A percentile compares a stretch with the other conserved stretches of the same genome.
phyloP scores from a whole-genome alignment of 169 alveolate species.

The Eimeria acervulina region DNA sequence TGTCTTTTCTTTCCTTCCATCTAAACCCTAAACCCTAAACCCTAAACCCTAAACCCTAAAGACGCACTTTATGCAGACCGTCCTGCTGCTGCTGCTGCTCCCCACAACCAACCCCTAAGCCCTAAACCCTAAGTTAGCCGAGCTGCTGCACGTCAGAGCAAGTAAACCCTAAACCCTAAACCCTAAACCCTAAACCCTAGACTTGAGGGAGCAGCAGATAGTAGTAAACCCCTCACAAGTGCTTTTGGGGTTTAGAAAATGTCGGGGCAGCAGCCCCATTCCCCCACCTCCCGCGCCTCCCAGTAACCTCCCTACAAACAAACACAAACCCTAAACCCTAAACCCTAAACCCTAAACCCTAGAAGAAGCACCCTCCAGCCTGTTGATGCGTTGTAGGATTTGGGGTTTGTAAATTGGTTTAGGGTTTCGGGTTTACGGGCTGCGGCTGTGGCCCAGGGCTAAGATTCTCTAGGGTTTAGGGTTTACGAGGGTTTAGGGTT shows the following conservation, averaged over 20 bases:
- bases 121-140: not conserved
- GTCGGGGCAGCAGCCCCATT: conserved; percentile 64
- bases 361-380: not conserved
- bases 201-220: not conserved
- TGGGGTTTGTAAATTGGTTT: too few species aligned
- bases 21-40: not conserved
- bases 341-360: not conserved
- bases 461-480: not conserved
- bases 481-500: not conserved
- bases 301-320: conserved; percentile 79
- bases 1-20: too few species aligned
- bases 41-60: conserved; percentile 6
- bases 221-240: not conserved
- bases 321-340: not conserved
- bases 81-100: too few species aligned
- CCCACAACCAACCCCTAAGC: too few species aligned
- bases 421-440: too few species aligned
- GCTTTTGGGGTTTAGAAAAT: conserved; percentile 35
- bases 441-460: not conserved
- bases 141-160: not conserved
- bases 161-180: not conserved
- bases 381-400: not conserved
- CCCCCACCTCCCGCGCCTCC: conserved; percentile 74
- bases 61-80: too few species aligned
- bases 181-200: not conserved